A percentile compares a stretch with the other conserved stretches of the same genome.
Evolutionary conservation across 176 grass and related monocot genomes (phyloP).

Genomic region (Musa beccarii): DNA sequence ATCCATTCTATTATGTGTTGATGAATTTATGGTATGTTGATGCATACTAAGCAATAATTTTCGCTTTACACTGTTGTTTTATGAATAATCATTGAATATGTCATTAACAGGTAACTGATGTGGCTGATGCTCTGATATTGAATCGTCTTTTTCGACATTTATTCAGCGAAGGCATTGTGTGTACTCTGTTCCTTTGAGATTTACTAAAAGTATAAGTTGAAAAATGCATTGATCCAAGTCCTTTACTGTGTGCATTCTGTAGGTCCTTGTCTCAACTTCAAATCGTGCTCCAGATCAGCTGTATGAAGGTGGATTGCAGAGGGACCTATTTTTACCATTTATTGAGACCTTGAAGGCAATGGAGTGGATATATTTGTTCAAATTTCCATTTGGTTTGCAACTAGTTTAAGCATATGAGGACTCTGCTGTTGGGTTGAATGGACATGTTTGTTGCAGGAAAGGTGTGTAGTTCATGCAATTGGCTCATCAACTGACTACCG

Average conservation of each 20-base stretch:
- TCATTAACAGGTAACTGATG: conserved; percentile 74
- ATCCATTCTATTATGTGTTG: conserved; percentile 80
- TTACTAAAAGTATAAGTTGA: conserved; percentile 3
- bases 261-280: conserved; percentile 92
- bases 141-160: conserved; percentile 81
- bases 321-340: conserved; percentile 63
- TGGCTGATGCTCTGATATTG: conserved; percentile 90
- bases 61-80: neutral
- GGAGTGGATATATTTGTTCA: conserved; percentile 6
- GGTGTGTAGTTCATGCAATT: conserved; percentile 68
- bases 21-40: conserved; percentile 89
- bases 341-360: conserved; percentile 81
- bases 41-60: neutral
- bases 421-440: conserved; percentile 4
- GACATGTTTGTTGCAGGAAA: conserved; percentile 47
- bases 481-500: conserved; percentile 83
- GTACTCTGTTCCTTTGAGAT: conserved; percentile 28
- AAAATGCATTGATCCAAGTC: neutral
- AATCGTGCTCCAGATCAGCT: conserved; percentile 61
- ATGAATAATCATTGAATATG: neutral
- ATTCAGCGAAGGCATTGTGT: conserved; percentile 85
- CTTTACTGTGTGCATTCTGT: conserved; percentile 18
- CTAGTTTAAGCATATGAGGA: neutral
- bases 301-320: conserved; percentile 49
- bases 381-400: conserved; percentile 9